Base-by-base conservation (phyloP, 2,329 filamentous ascomycete genomes). In the Paecilomyces sp. region DNA sequence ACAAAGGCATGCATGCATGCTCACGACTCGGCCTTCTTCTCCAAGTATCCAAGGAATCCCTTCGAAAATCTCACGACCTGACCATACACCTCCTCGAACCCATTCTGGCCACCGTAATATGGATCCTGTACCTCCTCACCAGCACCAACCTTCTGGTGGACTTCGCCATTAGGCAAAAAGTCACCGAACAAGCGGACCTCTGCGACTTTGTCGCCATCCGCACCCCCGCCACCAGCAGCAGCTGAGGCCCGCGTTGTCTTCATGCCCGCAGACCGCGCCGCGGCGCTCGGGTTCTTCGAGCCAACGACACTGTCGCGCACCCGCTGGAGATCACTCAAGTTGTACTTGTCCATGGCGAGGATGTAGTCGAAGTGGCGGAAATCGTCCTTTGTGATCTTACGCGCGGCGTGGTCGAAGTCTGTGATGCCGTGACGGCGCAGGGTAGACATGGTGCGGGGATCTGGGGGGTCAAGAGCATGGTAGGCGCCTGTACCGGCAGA, bases 401-500 rank as follows among this genome's bases (percentile, higher is more conserved):
- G 86, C 22, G 91, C 92, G 1, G 80, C 78, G 75, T 97, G 92
- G 11, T 81, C 78, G 75, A 96, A 97, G 61, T 88, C 82, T 5
- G 79, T 86, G 66, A 97, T 92, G 34, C 88, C 88, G 71, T 96
- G 85, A 54, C 82, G 79, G 62, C 82, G 78, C 30, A 97, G 84
- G 0, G 90, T 95, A 22, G 83, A 80, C 83, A 96, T 88, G 22
- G 93, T 97, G 67, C 94, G 87, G 9, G 85, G 82, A 73, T 99
- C 93, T 0, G 94, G 91, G 1, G 80, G 76, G 55, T 89, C 85
- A 63, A 89, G 89, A 30, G 83, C 80, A 72, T 99, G 94, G 73
- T 97, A 97, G 53, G 88, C 91, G 57, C 85, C 90, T 18, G 94
- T 99, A 56, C 94, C 94, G 74, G 91, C 94, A 8, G 90, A 95